Evolutionary conservation across 495 filamentous ascomycete species (phyloP), one percentile per base, ranked within the genome.

Genomic region (Aspergillus incahuasiensis): DNA sequence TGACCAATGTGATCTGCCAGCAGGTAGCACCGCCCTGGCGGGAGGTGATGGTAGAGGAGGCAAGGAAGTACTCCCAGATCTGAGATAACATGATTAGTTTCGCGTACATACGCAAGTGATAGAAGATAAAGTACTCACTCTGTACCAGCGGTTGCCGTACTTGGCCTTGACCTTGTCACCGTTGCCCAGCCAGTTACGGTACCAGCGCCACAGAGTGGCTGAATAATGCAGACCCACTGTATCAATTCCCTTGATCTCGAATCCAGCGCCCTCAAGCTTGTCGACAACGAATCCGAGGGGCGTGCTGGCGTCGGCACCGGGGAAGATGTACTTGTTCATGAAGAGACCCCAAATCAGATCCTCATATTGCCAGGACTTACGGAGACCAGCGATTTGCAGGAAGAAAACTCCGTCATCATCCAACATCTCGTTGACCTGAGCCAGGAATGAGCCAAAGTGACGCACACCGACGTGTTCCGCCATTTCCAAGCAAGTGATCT

Each of bases 31-130:
- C 80, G 56, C 94, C 94, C 74, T 98, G 94, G 63, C 94, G 87
- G 25, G 92, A 91, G 68, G 86, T 85, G 73, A 98, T 97, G 64
- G 90, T 96, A 3, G 91, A 90, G 64, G 83, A 87, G 49, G 95
- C 90, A 59, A 98, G 85, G 86, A 98, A 98, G 79, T 84, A 97
- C 69, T 97, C 92, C 94, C 94, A 98, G 70, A 97, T 95, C 91
- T 22, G 58, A 15, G 21, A 32, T 40, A n/a, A 9, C 19, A 61
- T 55, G 5, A 55, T 61, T 45, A 38, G 28, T 18, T 35, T 11
- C 16, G n/a, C 32, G 19, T 19, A 0, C 34, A 9, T 18, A 6
- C 6, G 20, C 15, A 4, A 5, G 19, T 3, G 8, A 3, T 5
- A 16, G 1, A 12, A 19, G n/a, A 28, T 47, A 16, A 3, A 48